Base-by-base conservation (phyloP, 345 rosid genomes). In the Ricinus communis region DNA sequence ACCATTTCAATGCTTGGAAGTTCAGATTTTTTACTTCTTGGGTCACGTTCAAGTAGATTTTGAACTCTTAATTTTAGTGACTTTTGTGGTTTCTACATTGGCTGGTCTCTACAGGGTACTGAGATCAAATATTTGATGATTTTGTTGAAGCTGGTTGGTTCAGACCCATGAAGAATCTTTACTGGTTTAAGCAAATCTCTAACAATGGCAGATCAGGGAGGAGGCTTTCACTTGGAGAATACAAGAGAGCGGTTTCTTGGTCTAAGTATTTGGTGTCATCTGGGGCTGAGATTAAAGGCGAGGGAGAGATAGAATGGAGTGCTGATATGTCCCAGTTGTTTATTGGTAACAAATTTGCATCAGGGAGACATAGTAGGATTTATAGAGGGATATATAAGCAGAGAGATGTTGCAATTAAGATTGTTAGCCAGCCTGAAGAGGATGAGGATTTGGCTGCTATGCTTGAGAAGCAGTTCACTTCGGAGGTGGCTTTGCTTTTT, bases 321-420 rank as follows among this genome's bases (percentile, higher is more conserved):
- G 96, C 92, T 16, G 92, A 90, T 74, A 85, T 90, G 91, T 90
- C 96, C 38, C 88, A 86, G 73, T 80, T 90, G 77, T 75, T 87
- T 68, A 82, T 88, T 49, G 96, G 91, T 11, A 73, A 56, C 78
- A 90, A 88, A 75, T 90, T 90, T 70, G 96, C 96, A 43, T 81
- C 90, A 1, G 91, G 93, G 25, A 80, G 88, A 74, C 96, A 90
- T 63, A 88, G 96, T 73, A 84, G 96, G 88, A 85, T 90, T 65
- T 90, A 90, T 75, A 77, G 87, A 76, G 96, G 96, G 66, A 76
- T 87, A 1, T 90, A 90, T 61, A 88, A 84, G 82, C 90, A 88
- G 68, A 81, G 67, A 70, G 90, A 86, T 72, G 96, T 88, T 24
- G 96, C 96, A 7, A 87, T 90, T 71, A 90, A 90, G 87, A 81